Conservation (phyloP, 2,329 filamentous ascomycete species). For the Colletotrichum sp. region DNA sequence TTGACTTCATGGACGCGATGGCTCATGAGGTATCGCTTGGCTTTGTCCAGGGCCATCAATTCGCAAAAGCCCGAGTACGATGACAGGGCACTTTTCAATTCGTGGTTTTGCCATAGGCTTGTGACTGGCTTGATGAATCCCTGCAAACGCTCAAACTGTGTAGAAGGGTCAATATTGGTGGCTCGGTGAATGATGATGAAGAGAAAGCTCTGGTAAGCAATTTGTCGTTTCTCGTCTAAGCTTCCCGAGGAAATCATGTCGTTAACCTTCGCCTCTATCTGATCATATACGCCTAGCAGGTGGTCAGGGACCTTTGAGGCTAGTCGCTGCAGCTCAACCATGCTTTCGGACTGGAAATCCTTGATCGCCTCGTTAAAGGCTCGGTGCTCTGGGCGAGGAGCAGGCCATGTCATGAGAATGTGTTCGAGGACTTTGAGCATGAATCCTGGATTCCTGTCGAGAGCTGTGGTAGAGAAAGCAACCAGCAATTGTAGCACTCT, state of each 20-base stretch:
- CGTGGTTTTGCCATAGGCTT: constrained; percentile 76
- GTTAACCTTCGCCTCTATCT: constrained; percentile 82
- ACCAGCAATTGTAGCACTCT: constrained; percentile 82
- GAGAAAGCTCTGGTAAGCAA: constrained; percentile 87
- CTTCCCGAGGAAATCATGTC: constrained; percentile 77
- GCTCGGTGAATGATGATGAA: constrained; percentile 95
- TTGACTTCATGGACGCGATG: constrained; percentile 75
- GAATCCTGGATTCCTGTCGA: constrained; percentile 79
- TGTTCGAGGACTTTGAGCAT: constrained; percentile 91
- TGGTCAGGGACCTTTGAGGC: constrained; percentile 92
- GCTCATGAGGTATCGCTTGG: constrained; percentile 78
- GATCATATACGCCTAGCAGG: constrained; percentile 84
- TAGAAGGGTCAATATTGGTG: constrained; percentile 71
- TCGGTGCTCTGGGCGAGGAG: constrained; percentile 71
- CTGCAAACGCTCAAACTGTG: constrained; percentile 74
- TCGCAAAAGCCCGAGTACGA: constrained; percentile 82
- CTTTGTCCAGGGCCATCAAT: constrained; percentile 78
- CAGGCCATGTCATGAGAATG: constrained; percentile 83
- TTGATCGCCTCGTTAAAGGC: constrained; percentile 88
- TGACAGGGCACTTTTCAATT: constrained; percentile 71
- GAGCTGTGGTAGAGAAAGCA: constrained; percentile 80
- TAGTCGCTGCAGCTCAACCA: constrained; percentile 85
- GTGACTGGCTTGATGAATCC: constrained; percentile 85
- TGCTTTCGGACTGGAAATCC: constrained; percentile 83
- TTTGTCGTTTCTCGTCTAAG: constrained; percentile 81